phyloP scores from a whole-genome alignment of 768 basidiomycete species.

The Nidularia pulvinata region DNA sequence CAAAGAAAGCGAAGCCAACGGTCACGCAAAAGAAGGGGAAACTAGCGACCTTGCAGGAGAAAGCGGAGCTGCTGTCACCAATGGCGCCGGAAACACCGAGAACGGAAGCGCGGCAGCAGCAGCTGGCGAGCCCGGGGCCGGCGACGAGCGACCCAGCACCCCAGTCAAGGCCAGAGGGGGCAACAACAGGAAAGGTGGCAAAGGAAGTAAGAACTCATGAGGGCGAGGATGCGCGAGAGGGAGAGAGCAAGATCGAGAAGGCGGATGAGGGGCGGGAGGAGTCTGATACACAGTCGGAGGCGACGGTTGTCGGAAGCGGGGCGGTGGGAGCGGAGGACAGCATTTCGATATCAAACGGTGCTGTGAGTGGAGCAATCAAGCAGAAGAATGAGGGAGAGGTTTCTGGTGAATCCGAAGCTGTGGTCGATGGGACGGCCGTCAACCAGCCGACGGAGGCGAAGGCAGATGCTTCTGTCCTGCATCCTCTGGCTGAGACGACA shows the following conservation, averaged over 20 bases:
- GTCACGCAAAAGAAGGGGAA: neutral
- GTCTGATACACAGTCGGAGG: neutral
- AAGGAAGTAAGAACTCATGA: neutral
- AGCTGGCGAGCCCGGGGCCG: too few relatives aligned
- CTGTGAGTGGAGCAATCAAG: neutral
- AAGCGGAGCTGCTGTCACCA: neutral
- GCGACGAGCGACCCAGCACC: too few relatives aligned
- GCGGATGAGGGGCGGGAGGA: neutral
- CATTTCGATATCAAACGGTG: neutral
- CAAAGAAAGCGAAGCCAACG: neutral
- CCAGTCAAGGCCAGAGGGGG: too few relatives aligned
- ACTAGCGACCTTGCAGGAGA: neutral
- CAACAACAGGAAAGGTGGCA: neutral
- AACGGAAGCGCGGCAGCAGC: too few relatives aligned
- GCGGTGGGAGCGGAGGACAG: neutral
- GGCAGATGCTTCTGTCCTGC: neutral
- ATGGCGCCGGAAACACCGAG: too few relatives aligned
- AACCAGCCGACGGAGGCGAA: neutral
- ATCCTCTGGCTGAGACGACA: neutral
- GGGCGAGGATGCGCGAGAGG: neutral
- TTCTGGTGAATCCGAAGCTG: neutral
- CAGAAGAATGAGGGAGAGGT: neutral
- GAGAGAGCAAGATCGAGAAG: neutral
- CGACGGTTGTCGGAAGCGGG: neutral
- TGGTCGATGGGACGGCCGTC: neutral